A percentile compares a stretch with the other conserved stretches of the same genome.
phyloP scores from a whole-genome alignment of 345 rosid genomes.

The Atalantia buxifolia region DNA sequence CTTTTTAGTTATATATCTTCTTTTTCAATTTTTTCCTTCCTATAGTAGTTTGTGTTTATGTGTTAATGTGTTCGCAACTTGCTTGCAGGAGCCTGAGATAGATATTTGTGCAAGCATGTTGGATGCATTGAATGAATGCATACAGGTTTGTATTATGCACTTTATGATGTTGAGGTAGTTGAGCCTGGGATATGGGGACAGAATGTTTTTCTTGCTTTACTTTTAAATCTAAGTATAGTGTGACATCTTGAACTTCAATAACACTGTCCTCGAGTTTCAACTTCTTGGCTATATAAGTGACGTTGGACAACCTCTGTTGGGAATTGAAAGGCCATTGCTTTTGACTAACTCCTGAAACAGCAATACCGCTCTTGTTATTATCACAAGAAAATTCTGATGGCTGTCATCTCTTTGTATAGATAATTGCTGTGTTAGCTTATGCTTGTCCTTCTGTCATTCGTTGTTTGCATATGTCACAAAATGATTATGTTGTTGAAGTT shows the following conservation, averaged over 20 bases:
- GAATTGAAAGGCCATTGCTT: background rate
- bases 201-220: background rate
- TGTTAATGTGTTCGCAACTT: slow-evolving; percentile 15
- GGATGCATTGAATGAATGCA: slow-evolving; percentile 65
- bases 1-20: background rate
- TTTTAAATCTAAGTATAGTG: background rate
- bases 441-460: background rate
- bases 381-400: background rate
- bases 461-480: background rate
- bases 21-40: background rate
- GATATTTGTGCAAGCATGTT: slow-evolving; percentile 70
- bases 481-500: background rate
- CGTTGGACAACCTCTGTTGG: background rate
- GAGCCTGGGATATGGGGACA: background rate
- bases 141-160: slow-evolving; percentile 45
- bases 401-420: background rate
- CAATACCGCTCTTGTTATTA: background rate
- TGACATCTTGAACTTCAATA: background rate
- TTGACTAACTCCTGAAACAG: background rate
- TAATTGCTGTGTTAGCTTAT: background rate
- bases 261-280: background rate
- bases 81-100: slow-evolving; percentile 62
- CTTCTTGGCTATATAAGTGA: background rate
- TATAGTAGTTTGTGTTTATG: background rate
- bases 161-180: background rate